A percentile compares a stretch with the other conserved stretches of the same genome.
Evolutionary conservation across 345 rosid species (phyloP).

Genomic region (Bruguiera gymnorhiza): DNA sequence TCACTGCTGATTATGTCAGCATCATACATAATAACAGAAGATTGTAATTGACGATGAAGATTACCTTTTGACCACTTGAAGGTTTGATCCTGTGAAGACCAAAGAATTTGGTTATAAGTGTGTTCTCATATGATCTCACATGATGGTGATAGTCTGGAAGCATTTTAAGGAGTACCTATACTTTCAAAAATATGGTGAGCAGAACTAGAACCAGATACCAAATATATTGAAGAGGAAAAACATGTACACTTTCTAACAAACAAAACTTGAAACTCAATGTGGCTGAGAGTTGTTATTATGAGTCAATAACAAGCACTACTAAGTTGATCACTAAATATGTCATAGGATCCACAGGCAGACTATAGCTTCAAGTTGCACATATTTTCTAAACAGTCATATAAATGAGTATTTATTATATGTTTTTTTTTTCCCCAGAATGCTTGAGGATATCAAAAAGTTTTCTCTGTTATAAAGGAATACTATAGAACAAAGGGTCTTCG

Average conservation of each 20-base stretch:
- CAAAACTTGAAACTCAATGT: not conserved
- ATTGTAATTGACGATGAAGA: not conserved
- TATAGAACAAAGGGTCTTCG: too few relatives aligned
- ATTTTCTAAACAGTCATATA: too few relatives aligned
- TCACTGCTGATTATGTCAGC: not conserved
- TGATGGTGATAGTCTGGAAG: conserved; percentile 95
- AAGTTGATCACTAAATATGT: too few relatives aligned
- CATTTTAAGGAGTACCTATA: conserved; percentile 92
- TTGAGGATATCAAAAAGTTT: too few relatives aligned
- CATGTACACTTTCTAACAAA: not conserved
- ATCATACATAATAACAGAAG: not conserved
- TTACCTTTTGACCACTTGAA: conserved; percentile 94
- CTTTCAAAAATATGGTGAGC: conserved; percentile 23
- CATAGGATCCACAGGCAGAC: too few relatives aligned
- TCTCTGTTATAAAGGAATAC: too few relatives aligned
- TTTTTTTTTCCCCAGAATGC: too few relatives aligned
- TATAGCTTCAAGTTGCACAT: too few relatives aligned
- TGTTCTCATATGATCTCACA: conserved; percentile 84
- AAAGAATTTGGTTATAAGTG: conserved; percentile 94
- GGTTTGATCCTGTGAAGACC: conserved; percentile 99
- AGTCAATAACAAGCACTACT: too few relatives aligned
- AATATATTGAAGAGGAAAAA: conserved; percentile 1
- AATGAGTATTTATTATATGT: too few relatives aligned
- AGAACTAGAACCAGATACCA: conserved; percentile 6
- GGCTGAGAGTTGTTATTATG: too few relatives aligned